Base-by-base conservation (phyloP, 2,329 filamentous ascomycete species). In the Arthrobotrys sphaeroides region DNA sequence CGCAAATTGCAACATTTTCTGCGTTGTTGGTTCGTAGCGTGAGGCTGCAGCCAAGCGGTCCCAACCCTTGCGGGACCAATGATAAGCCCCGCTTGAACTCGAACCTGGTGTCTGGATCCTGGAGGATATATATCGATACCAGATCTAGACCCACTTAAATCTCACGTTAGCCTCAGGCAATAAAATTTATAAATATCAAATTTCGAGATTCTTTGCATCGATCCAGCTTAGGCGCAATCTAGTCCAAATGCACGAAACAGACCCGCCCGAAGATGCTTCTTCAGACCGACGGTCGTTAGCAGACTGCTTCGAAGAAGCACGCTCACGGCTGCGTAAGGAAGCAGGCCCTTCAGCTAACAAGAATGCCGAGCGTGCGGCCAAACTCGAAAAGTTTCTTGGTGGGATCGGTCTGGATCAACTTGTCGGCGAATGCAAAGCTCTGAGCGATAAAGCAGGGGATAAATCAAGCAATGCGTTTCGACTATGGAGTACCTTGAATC, bases 401-500 rank as follows among this genome's bases (percentile, higher is more conserved):
- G 55, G 59, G 6, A 64, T 28, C 13, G 31, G 24, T 1, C 18
- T 64, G 1, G 24, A 47, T 22, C 31, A 64, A 22, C 22, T 64
- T 13, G 42, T 49, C 9, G 24, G 28, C 3, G 59, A 31, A 38
- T 64, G 59, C 18, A 64, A 49, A 38, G 24, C 18, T 24, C 24
- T 64, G 42, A 64, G 40, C 59, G 26, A 22, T 16, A 36, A 64
- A 51, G 59, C 59, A 31, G 42, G 51, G n/a, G 43, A 64, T 38
- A 64, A 64, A 49, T 49, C 59, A 2, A 64, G 47, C 20, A 64
- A 64, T 49, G 59, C 59, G 3, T 31, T 28, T 12, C 38, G 40
- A 16, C 31, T 64, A n/a, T 64, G 20, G 16, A 64, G 38, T 6
- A 62, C 38, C n/a, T 24, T 62, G 2, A 42, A 62, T 24, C 38